Evolutionary conservation across 129 eudicot genomes (phyloP).

Genomic region (Chrysanthemum lavandulifolium): DNA sequence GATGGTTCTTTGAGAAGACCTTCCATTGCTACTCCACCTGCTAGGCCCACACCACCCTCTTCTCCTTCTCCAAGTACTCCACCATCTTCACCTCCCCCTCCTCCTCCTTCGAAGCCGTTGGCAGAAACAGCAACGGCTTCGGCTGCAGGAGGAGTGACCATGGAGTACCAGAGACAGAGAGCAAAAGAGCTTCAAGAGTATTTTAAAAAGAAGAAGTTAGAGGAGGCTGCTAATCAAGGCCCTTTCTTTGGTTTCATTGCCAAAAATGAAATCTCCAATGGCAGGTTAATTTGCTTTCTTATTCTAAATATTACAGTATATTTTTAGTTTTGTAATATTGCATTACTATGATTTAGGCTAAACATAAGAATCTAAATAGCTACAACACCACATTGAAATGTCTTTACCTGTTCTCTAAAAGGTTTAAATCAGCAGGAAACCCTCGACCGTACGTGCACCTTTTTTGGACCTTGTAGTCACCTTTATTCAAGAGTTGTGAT

Average conservation of each 20-base stretch:
- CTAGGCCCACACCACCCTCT: too few species aligned
- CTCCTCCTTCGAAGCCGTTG: slow-evolving; percentile 17
- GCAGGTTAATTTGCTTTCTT: slow-evolving; percentile 47
- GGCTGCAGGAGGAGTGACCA: slow-evolving; percentile 52
- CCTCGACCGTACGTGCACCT: too few species aligned
- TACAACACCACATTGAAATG: too few species aligned
- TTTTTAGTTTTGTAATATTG: too few species aligned
- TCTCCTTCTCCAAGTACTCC: neutral
- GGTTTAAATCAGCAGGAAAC: too few species aligned
- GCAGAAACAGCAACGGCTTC: slow-evolving; percentile 17
- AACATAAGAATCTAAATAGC: too few species aligned
- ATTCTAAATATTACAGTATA: too few species aligned
- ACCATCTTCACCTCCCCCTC: slow-evolving; percentile 5
- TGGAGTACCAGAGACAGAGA: slow-evolving; percentile 96
- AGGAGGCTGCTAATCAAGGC: slow-evolving; percentile 61
- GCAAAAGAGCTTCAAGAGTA: slow-evolving; percentile 95
- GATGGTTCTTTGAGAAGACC: slow-evolving; percentile 85
- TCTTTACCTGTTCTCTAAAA: too few species aligned
- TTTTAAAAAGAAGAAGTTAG: slow-evolving; percentile 79
- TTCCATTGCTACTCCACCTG: slow-evolving; percentile 48
- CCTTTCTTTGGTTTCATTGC: slow-evolving; percentile 84
- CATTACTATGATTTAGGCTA: too few species aligned
- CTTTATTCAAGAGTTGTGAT: too few species aligned
- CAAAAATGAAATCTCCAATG: slow-evolving; percentile 94
- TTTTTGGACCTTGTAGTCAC: too few species aligned